phyloP scores from a whole-genome alignment of 805 yeast genomes.

The Blastobotrys muscicola region DNA sequence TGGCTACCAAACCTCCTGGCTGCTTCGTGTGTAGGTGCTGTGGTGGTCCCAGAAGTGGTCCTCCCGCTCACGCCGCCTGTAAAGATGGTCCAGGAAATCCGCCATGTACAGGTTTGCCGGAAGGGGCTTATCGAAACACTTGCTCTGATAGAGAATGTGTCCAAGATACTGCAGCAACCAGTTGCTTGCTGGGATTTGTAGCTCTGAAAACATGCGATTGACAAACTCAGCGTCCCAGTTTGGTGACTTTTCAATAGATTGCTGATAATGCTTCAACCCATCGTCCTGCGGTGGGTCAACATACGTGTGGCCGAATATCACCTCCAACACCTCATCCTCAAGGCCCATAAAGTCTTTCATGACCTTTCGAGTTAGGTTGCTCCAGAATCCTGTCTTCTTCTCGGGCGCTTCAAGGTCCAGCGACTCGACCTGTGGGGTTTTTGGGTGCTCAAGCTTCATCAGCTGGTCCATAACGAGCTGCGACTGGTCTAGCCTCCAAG shows the following conservation, averaged over 20 bases:
- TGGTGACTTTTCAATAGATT: conserved; percentile 11
- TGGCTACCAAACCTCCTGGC: too few species aligned
- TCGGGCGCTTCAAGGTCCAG: conserved; percentile 6
- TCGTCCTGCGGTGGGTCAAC: conserved; percentile 8
- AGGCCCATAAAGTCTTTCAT: conserved; percentile 25
- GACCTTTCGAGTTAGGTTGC: conserved; percentile 12
- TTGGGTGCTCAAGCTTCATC: conserved; percentile 15
- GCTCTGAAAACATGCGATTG: conserved; percentile 7
- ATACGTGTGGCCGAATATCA: conserved; percentile 25
- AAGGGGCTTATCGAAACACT: too few species aligned
- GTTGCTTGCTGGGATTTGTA: conserved; percentile 8
- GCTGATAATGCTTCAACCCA: conserved; percentile 9
- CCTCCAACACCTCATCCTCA: conserved; percentile 29
- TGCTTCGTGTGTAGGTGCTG: too few species aligned
- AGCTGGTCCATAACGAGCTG: conserved; percentile 23
- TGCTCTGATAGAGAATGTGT: background rate
- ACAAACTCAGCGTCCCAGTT: conserved; percentile 14
- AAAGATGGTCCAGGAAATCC: too few species aligned
- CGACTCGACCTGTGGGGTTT: conserved; percentile 5
- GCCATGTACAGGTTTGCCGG: too few species aligned
- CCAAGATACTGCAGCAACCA: conserved; percentile 10
- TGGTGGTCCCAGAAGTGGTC: too few species aligned
- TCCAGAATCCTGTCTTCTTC: background rate
- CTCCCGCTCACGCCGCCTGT: too few species aligned
- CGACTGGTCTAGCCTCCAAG: conserved; percentile 34